Evolutionary conservation across 1,284 basidiomycete species (phyloP).

Genomic region (Ceratobasidium sp.): DNA sequence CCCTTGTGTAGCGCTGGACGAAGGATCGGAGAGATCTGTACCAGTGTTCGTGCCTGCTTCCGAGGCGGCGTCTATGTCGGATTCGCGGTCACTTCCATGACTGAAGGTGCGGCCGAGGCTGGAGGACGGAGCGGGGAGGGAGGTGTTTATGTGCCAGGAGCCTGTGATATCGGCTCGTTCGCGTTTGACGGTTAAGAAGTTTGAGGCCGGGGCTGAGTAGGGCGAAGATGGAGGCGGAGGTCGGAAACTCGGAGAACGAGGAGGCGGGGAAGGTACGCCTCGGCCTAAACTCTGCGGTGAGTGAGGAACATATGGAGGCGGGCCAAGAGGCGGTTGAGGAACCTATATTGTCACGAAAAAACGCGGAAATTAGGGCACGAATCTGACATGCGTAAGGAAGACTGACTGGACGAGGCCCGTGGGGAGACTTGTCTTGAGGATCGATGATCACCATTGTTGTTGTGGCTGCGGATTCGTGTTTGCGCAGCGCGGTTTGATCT

Average conservation of each 20-base stretch:
- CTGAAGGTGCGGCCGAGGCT: constrained; percentile 15
- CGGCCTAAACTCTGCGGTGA: background rate
- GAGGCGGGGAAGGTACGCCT: constrained; percentile 17
- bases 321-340: constrained; percentile 1
- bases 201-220: constrained; percentile 36
- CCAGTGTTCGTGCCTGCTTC: background rate
- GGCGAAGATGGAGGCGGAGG: constrained; percentile 18
- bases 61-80: constrained; percentile 22
- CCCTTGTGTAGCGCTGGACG: background rate
- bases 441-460: constrained; percentile 36
- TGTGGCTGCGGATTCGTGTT: constrained; percentile 36
- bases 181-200: constrained; percentile 35
- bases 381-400: background rate
- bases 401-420: constrained; percentile 23
- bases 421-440: constrained; percentile 21
- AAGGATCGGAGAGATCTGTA: constrained; percentile 13
- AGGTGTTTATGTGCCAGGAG: constrained; percentile 41
- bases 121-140: constrained; percentile 10
- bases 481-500: constrained; percentile 8
- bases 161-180: constrained; percentile 38
- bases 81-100: constrained; percentile 1
- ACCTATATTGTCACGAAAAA: background rate
- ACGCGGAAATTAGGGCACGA: background rate
- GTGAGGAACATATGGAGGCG: constrained; percentile 26
- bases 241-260: constrained; percentile 25